Conservation (phyloP, 73 alveolate genomes). For the Symbiodinium natans region DNA sequence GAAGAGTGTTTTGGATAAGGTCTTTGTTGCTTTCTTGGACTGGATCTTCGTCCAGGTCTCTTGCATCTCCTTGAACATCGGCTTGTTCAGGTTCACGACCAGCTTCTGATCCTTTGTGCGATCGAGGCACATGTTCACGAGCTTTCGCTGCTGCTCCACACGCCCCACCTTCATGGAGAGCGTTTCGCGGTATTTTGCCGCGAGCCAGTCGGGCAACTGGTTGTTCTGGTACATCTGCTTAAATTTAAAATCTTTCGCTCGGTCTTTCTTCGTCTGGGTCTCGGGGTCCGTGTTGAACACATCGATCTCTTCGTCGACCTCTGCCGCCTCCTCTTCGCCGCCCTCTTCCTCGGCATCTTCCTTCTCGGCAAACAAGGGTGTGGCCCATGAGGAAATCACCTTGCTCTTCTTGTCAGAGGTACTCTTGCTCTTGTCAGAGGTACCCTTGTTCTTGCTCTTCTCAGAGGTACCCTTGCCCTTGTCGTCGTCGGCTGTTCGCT, state of each 20-base stretch:
- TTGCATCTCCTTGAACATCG: not conserved
- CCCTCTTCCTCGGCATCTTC: not conserved
- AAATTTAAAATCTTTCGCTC: not conserved
- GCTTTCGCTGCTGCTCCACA: not conserved
- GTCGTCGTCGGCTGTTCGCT: too few species aligned
- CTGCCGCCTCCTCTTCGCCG: not conserved
- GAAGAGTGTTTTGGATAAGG: not conserved
- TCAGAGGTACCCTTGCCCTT: too few species aligned
- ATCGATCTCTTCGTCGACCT: too few species aligned
- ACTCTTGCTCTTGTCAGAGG: not conserved
- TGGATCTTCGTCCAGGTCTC: not conserved
- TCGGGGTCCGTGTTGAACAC: not conserved
- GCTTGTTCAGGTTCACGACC: not conserved
- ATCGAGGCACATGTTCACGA: not conserved
- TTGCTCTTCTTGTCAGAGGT: not conserved
- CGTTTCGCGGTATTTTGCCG: not conserved
- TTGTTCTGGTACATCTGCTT: not conserved
- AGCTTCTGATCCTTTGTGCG: not conserved
- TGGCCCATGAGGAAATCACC: not conserved
- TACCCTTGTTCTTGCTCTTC: not conserved
- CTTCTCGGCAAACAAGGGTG: not conserved
- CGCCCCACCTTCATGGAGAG: not conserved
- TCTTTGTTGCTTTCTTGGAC: not conserved
- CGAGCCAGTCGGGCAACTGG: not conserved
- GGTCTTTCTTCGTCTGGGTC: not conserved